These are phyloP conservation scores for Strobilomyces echinocephalus DNA, from an alignment of 768 basidiomycete species.

Conservation along the genomic window DNA sequence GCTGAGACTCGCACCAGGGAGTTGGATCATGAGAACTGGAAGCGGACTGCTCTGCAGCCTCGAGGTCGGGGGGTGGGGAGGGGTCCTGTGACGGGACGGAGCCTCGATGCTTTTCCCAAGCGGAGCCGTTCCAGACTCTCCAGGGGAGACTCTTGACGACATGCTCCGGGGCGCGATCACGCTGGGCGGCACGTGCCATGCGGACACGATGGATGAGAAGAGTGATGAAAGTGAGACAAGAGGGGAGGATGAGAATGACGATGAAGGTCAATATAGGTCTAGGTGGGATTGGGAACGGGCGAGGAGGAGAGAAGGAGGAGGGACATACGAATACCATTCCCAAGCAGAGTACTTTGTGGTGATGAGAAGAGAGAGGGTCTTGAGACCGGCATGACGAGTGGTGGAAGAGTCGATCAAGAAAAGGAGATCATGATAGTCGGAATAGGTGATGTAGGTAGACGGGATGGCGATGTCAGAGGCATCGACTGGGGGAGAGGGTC, in stretches of 20 bases:
- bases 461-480: constrained; percentile 80
- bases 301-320: constrained; percentile 1
- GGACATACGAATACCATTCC: constrained; percentile 85
- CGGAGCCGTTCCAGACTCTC: constrained; percentile 74
- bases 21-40: constrained; percentile 35
- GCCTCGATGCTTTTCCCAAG: constrained; percentile 73
- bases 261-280: constrained; percentile 85
- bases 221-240: constrained; percentile 82
- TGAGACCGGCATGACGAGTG: constrained; percentile 72
- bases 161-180: constrained; percentile 79
- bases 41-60: constrained; percentile 31
- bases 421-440: constrained; percentile 69
- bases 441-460: constrained; percentile 82
- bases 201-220: constrained; percentile 87
- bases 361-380: constrained; percentile 71
- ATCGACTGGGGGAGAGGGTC: constrained; percentile 50
- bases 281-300: constrained; percentile 6
- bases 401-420: constrained; percentile 70
- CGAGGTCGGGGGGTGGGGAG: constrained; percentile 31
- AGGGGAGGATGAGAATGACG: constrained; percentile 85
- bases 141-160: constrained; percentile 76
- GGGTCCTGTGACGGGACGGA: constrained; percentile 25
- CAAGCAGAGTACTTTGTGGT: constrained; percentile 78
- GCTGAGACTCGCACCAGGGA: constrained; percentile 76
- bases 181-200: constrained; percentile 72